These are phyloP conservation scores for Diaporthe eres DNA, from an alignment of 2,329 filamentous ascomycete genomes.

Conservation along the genomic window DNA sequence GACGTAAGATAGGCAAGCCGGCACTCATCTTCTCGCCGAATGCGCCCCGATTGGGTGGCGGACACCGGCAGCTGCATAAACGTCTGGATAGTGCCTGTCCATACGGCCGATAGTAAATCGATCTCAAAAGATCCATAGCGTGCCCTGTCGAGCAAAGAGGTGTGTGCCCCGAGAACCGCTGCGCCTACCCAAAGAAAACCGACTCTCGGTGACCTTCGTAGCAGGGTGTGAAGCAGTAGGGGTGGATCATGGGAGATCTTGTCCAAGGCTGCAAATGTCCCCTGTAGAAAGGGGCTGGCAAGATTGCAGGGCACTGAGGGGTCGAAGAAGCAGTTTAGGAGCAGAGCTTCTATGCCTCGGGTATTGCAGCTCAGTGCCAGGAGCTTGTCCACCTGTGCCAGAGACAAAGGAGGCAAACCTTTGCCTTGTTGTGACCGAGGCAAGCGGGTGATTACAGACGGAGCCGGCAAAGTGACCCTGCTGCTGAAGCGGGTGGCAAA, in stretches of 20 bases:
- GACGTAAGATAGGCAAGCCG: constrained; percentile 8
- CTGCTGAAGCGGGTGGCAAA: background rate
- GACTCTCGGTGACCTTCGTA: background rate
- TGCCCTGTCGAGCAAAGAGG: background rate
- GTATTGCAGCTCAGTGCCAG: constrained; percentile 14
- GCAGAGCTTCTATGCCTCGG: background rate
- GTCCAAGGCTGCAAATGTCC: constrained; percentile 20
- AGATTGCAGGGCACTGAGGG: constrained; percentile 5
- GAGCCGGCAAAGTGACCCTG: background rate
- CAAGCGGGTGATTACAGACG: background rate
- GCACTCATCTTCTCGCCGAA: constrained; percentile 26
- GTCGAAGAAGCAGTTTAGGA: constrained; percentile 5
- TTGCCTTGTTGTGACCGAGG: background rate
- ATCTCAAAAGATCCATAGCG: background rate
- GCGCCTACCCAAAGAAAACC: constrained; percentile 10
- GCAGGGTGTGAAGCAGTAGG: background rate
- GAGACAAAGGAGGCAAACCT: background rate
- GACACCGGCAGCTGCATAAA: constrained; percentile 31
- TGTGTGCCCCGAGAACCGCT: background rate
- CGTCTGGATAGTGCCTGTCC: constrained; percentile 1
- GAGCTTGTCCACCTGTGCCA: constrained; percentile 17
- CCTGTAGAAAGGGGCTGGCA: constrained; percentile 12
- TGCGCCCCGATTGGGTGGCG: background rate
- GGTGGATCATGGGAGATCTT: background rate
- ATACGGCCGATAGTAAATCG: constrained; percentile 8